Percentiles rank a stretch among this genome's conserved stretches.
These are phyloP conservation scores for Helminthosporium solani DNA, from an alignment of 2,329 filamentous ascomycete genomes.

Conservation along the genomic window DNA sequence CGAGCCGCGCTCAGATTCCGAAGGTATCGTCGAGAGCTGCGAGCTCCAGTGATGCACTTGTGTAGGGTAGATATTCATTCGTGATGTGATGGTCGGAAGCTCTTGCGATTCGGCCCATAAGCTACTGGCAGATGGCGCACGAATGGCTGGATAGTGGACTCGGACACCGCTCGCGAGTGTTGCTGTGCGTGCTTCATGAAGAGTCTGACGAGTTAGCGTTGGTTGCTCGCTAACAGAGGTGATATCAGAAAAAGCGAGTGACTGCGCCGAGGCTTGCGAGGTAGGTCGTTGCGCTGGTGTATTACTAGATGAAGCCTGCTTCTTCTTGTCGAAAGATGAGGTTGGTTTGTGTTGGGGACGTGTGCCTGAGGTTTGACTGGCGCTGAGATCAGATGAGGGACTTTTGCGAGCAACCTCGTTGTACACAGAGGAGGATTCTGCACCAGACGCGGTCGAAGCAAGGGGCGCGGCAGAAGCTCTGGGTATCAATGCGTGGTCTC, in stretches of 20 bases:
- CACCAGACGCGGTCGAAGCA: slow-evolving; percentile 34
- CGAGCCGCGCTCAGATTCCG: slow-evolving; percentile 40
- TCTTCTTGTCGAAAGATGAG: slow-evolving; percentile 30
- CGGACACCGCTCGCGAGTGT: slow-evolving; percentile 36
- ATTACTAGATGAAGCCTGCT: slow-evolving; percentile 34
- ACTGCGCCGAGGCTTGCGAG: slow-evolving; percentile 34
- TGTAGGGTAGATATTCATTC: slow-evolving; percentile 40
- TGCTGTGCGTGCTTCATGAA: slow-evolving; percentile 39
- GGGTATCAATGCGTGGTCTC: slow-evolving; percentile 37
- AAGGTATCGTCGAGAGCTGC: slow-evolving; percentile 42
- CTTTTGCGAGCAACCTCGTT: slow-evolving; percentile 22
- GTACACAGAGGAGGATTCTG: slow-evolving; percentile 22
- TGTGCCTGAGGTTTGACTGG: slow-evolving; percentile 25
- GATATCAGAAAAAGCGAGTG: slow-evolving; percentile 39
- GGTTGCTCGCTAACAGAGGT: slow-evolving; percentile 26
- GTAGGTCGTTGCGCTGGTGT: slow-evolving; percentile 30
- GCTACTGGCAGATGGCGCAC: slow-evolving; percentile 38
- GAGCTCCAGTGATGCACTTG: slow-evolving; percentile 44
- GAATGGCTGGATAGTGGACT: slow-evolving; percentile 41
- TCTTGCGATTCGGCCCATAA: slow-evolving; percentile 39
- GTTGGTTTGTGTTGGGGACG: slow-evolving; percentile 28
- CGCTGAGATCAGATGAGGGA: slow-evolving; percentile 31
- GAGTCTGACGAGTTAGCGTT: slow-evolving; percentile 31
- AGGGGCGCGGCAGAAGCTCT: slow-evolving; percentile 39
- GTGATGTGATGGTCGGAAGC: slow-evolving; percentile 36